Conservation (phyloP, 305 asterid species). For the Fraxinus floribunda region DNA sequence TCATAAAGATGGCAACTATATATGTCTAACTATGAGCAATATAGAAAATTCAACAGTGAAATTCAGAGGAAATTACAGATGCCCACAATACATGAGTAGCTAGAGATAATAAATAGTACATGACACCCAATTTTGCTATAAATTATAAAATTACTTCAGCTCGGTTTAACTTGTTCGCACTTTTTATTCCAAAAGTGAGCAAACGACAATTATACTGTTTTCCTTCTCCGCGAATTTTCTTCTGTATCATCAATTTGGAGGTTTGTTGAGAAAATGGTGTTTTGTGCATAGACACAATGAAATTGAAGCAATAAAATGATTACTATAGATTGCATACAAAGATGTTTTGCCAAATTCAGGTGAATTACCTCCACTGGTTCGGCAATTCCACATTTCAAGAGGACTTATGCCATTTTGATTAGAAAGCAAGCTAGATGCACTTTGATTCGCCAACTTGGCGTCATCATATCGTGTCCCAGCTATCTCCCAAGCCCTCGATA, state of each 20-base stretch:
- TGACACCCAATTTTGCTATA: background rate
- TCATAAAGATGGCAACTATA: background rate
- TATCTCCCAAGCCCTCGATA: constrained; percentile 75
- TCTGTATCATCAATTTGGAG: background rate
- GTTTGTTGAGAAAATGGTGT: background rate
- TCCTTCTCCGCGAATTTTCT: background rate
- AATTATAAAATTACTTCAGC: background rate
- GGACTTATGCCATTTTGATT: constrained; percentile 35
- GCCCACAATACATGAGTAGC: background rate
- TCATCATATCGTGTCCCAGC: constrained; percentile 70
- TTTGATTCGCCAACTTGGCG: constrained; percentile 59
- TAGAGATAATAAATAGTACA: background rate
- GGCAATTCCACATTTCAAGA: constrained; percentile 67
- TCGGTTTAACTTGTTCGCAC: background rate
- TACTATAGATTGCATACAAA: background rate
- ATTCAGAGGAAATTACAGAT: background rate
- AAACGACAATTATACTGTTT: background rate
- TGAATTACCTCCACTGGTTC: constrained; percentile 67
- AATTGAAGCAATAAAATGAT: background rate
- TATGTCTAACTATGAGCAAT: background rate
- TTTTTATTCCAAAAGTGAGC: background rate
- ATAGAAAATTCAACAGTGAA: background rate
- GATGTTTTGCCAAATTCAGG: background rate
- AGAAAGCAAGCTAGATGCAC: constrained; percentile 54
- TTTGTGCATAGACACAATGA: background rate